Percentiles rank a stretch among this genome's conserved stretches.
Conservation (phyloP, 1,284 basidiomycete species). For the Rugosomyces carneus region DNA sequence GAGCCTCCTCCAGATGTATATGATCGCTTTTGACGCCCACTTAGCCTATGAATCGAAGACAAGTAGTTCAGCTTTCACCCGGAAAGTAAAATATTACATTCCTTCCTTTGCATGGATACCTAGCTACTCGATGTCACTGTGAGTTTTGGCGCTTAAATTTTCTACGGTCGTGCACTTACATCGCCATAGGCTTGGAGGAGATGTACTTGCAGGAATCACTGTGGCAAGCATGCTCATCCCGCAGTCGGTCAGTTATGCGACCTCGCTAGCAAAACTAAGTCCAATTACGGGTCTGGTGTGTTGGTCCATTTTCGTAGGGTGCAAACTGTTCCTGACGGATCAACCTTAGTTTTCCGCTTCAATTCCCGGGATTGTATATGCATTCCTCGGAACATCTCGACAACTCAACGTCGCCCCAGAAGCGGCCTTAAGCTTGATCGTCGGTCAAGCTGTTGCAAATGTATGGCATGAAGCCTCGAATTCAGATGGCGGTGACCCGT, state of each 20-base stretch:
- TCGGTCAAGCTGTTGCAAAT: conserved; percentile 80
- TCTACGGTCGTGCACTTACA: conserved; percentile 10
- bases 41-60: conserved; percentile 4
- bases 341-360: conserved; percentile 75
- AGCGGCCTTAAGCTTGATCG: conserved; percentile 81
- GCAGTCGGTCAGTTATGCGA: conserved; percentile 89
- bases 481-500: conserved; percentile 31
- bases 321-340: conserved; percentile 10
- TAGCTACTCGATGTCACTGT: conserved; percentile 70
- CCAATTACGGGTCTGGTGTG: conserved; percentile 82
- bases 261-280: conserved; percentile 75
- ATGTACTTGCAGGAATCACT: conserved; percentile 80
- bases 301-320: conserved; percentile 15
- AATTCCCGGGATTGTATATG: conserved; percentile 78
- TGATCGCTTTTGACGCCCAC: not conserved
- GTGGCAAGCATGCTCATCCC: conserved; percentile 89
- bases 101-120: conserved; percentile 80
- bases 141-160: conserved; percentile 24
- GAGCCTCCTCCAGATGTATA: conserved; percentile 4
- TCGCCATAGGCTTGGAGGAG: conserved; percentile 64
- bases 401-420: conserved; percentile 87
- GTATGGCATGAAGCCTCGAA: conserved; percentile 60
- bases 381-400: conserved; percentile 78
- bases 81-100: conserved; percentile 53
- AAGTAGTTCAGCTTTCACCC: conserved; percentile 10